A percentile compares a stretch with the other conserved stretches of the same genome.
Evolutionary conservation across 2,329 filamentous ascomycete species (phyloP).

Genomic region (Tricladium varicosporioides): DNA sequence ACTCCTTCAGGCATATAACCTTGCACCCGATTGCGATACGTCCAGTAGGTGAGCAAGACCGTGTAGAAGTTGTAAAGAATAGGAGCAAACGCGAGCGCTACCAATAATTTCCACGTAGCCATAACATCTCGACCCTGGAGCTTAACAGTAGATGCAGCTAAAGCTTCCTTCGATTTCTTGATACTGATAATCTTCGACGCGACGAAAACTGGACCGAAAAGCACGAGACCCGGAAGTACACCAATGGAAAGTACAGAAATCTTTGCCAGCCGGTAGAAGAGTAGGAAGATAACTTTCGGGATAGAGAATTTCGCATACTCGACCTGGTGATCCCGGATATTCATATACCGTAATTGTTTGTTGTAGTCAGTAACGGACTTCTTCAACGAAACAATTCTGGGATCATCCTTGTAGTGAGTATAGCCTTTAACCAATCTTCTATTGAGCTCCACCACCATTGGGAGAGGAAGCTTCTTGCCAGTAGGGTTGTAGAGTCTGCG

Average conservation of each 20-base stretch:
- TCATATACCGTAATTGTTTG: slow-evolving; percentile 75
- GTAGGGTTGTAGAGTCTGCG: slow-evolving; percentile 67
- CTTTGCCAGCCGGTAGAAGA: slow-evolving; percentile 72
- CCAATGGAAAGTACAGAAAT: slow-evolving; percentile 69
- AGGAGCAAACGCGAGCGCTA: slow-evolving; percentile 77
- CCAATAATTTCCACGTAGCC: slow-evolving; percentile 89
- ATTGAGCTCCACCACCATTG: slow-evolving; percentile 90
- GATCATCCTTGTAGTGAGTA: slow-evolving; percentile 70
- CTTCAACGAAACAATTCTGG: slow-evolving; percentile 70
- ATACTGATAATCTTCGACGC: slow-evolving; percentile 78
- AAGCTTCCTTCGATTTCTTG: slow-evolving; percentile 75
- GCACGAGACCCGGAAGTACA: slow-evolving; percentile 78
- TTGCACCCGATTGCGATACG: slow-evolving; percentile 76
- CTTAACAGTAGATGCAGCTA: slow-evolving; percentile 85
- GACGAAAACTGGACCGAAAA: slow-evolving; percentile 87
- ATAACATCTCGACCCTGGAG: slow-evolving; percentile 85
- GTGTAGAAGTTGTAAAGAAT: slow-evolving; percentile 80
- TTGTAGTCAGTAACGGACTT: slow-evolving; percentile 62
- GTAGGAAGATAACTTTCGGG: slow-evolving; percentile 65
- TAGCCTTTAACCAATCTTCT: slow-evolving; percentile 86
- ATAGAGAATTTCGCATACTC: slow-evolving; percentile 73
- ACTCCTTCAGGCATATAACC: slow-evolving; percentile 80
- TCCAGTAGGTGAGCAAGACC: slow-evolving; percentile 71
- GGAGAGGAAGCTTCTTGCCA: slow-evolving; percentile 70
- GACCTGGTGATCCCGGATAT: slow-evolving; percentile 90